Percentiles rank a stretch among this genome's conserved stretches.
phyloP scores from a whole-genome alignment of 805 yeast genomes.

The Saturnispora diversa region DNA sequence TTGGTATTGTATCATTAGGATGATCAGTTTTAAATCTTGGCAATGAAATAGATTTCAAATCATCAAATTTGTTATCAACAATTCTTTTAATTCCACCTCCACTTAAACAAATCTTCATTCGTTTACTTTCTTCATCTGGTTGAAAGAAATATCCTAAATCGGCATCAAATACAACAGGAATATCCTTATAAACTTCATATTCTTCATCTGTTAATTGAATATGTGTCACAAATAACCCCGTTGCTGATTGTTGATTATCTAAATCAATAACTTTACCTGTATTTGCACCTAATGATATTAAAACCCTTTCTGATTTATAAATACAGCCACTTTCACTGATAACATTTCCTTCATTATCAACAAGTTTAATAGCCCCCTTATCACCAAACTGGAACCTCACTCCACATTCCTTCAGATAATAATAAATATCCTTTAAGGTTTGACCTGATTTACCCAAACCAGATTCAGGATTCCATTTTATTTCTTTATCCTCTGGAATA shows the following conservation, averaged over 20 bases:
- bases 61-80: conserved; percentile 13
- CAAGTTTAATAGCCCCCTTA: conserved; percentile 19
- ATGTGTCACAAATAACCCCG: conserved; percentile 34
- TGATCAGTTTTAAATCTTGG: conserved; percentile 31
- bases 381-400: conserved; percentile 30
- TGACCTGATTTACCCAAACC: conserved; percentile 36
- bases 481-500: conserved; percentile 13
- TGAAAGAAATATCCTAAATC: conserved; percentile 42
- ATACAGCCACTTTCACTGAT: conserved; percentile 17
- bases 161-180: conserved; percentile 38
- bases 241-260: conserved; percentile 29
- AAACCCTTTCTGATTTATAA: conserved; percentile 23
- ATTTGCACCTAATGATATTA: conserved; percentile 34
- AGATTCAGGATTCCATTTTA: conserved; percentile 32
- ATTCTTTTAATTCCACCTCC: conserved; percentile 27
- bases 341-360: conserved; percentile 9
- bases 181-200: conserved; percentile 28
- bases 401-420: conserved; percentile 21
- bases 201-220: conserved; percentile 33
- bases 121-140: conserved; percentile 33
- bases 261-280: conserved; percentile 32
- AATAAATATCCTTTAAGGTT: conserved; percentile 28
- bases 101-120: conserved; percentile 33
- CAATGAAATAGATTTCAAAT: conserved; percentile 23
- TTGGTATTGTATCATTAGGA: conserved; percentile 33